Percentiles rank a stretch among this genome's conserved stretches.
These are phyloP conservation scores for Saccharum hybrid DNA, from an alignment of 202 grass and related monocot species.

Conservation along the genomic window DNA sequence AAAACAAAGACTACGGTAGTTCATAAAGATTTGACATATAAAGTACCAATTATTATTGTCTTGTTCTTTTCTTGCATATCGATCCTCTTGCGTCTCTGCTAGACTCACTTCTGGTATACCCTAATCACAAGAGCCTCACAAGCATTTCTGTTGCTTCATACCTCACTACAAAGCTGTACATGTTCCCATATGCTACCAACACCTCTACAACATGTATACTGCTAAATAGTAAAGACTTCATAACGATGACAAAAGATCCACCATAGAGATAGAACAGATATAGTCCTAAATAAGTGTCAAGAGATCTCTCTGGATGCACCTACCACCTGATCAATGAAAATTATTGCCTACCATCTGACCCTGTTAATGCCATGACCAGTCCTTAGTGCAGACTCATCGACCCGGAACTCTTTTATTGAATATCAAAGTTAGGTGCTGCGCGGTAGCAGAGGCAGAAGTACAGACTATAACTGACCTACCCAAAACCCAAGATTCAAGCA, in stretches of 20 bases:
- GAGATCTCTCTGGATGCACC: slow-evolving; percentile 27
- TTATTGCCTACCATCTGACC: slow-evolving; percentile 30
- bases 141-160: slow-evolving; percentile 11
- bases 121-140: slow-evolving; percentile 24
- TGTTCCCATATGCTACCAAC: slow-evolving; percentile 19
- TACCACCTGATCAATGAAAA: neutral
- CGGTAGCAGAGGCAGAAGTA: slow-evolving; percentile 2
- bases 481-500: slow-evolving; percentile 35
- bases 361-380: slow-evolving; percentile 24
- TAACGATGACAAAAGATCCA: neutral
- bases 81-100: neutral
- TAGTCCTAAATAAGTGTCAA: slow-evolving; percentile 15
- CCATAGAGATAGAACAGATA: slow-evolving; percentile 3
- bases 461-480: neutral
- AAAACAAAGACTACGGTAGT: slow-evolving; percentile 22
- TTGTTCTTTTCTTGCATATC: neutral
- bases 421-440: slow-evolving; percentile 25
- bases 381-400: neutral
- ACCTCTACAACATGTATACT: neutral
- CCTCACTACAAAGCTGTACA: slow-evolving; percentile 31
- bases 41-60: neutral
- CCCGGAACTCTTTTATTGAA: slow-evolving; percentile 5
- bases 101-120: neutral
- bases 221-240: slow-evolving; percentile 16
- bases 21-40: slow-evolving; percentile 31